phyloP scores from a whole-genome alignment of 371 early-diverging fungal species.

The Mortierella polycephala region DNA sequence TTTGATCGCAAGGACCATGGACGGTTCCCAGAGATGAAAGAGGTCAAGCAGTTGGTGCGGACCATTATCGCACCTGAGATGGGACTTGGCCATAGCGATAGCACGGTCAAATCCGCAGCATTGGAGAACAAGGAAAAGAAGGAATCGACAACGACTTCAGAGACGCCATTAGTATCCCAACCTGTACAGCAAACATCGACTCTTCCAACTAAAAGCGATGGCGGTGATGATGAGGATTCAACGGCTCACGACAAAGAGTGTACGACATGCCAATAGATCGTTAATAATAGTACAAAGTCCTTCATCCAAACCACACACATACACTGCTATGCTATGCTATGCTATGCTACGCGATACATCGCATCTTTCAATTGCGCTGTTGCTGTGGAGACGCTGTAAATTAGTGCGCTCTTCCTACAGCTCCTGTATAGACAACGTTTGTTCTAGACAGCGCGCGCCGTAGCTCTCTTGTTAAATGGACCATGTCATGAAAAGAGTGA shows the following conservation, averaged over 20 bases:
- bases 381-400: no score
- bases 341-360: no score
- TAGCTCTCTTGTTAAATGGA: no score
- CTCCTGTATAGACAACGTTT: no score
- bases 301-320: no score
- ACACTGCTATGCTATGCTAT: no score
- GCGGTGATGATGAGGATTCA: conserved; percentile 28
- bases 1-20: conserved; percentile 76
- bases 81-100: conserved; percentile 75
- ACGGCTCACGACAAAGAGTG: conserved; percentile 31
- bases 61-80: conserved; percentile 73
- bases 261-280: conserved; percentile 25
- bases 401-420: no score
- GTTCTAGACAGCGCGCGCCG: no score
- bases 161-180: background rate
- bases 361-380: no score
- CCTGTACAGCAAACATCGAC: background rate
- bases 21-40: conserved; percentile 80
- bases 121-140: background rate
- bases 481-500: no score
- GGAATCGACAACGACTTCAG: background rate
- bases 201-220: background rate
- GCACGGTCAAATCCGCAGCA: conserved; percentile 43
- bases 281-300: background rate
- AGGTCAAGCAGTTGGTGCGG: conserved; percentile 76